Base-by-base conservation (phyloP, 2,329 filamentous ascomycete species). In the Stachybotrys chlorohalonatus region DNA sequence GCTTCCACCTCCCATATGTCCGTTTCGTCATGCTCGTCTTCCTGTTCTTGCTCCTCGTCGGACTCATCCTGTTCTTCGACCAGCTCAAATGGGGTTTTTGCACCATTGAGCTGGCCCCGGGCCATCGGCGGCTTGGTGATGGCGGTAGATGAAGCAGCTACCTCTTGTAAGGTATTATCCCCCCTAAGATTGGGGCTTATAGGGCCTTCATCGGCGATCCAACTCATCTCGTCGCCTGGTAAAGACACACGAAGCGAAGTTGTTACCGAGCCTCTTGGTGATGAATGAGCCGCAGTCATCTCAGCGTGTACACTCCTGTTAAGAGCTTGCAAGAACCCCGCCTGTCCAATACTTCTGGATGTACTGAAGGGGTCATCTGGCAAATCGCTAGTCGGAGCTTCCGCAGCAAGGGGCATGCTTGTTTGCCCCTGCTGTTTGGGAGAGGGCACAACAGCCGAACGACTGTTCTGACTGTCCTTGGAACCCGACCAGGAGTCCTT, bases 1-100 rank as follows among this genome's bases (percentile, higher is more conserved):
- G 80, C 81, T 62, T 84, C 81, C 30, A 82, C 62, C 36, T 79
- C 80, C 80, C 81, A 84, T 11, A 84, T 73, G 58, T 84, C 70
- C 11, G 75, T 76, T 4, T 75, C 73, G n/a, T 76, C 36, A 2
- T 55, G 52, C 15, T 54, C 57, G 9, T 59, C 56, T 5, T 54
- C 9, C 50, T 39, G 31, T 15, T 55, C 45, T n/a, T 45, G 31
- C 30, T 54, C 53, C 32, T 42, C 52, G 3, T 51, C 47, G 7
- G 52, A 53, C 17, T 60, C 63, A 51, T 62, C 50, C 7, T 60
- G 36, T 42, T 42, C 36, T 42, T 42, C 58, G 5, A 58, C 46
- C 31, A 51, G 53, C 9, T 62, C 60, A 16, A 59, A 58, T 42
- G 54, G 58, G 13, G 63, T 60, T 47, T 61, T 58, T 0, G 52